phyloP scores from a whole-genome alignment of 2,329 filamentous ascomycete genomes.

The Colletotrichum spinosum region DNA sequence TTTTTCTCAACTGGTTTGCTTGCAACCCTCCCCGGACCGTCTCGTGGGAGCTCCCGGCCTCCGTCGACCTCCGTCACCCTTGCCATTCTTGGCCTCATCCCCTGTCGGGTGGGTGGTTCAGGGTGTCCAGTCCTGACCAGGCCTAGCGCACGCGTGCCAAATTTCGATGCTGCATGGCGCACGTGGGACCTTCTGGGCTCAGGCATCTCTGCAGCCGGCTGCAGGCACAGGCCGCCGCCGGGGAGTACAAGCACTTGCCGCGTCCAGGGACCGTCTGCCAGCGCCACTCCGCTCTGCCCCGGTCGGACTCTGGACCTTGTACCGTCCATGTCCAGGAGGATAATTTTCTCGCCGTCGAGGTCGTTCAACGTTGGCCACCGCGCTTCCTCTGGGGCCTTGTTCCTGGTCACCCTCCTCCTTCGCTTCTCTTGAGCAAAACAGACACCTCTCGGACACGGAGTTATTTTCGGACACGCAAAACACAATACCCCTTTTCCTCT shows the following conservation, averaged over 20 bases:
- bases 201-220: slow-evolving; percentile 35
- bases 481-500: slow-evolving; percentile 17
- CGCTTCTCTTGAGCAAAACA: too few species aligned
- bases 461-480: slow-evolving; percentile 20
- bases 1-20: slow-evolving; percentile 20
- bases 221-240: slow-evolving; percentile 21
- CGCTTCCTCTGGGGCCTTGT: too few species aligned
- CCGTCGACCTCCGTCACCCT: slow-evolving; percentile 20
- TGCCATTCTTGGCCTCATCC: slow-evolving; percentile 17
- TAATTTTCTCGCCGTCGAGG: too few species aligned
- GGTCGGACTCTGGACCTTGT: slow-evolving; percentile 11
- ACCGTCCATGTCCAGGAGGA: neutral
- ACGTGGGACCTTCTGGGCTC: slow-evolving; percentile 33
- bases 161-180: slow-evolving; percentile 36
- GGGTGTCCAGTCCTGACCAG: slow-evolving; percentile 16
- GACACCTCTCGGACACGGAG: neutral
- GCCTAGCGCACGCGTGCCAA: slow-evolving; percentile 31
- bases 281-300: slow-evolving; percentile 24
- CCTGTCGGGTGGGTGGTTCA: slow-evolving; percentile 25
- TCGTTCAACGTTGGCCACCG: too few species aligned
- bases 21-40: slow-evolving; percentile 33
- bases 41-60: slow-evolving; percentile 22
- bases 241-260: slow-evolving; percentile 21
- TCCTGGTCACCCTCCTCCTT: too few species aligned
- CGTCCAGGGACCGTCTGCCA: slow-evolving; percentile 19